Base-by-base conservation (phyloP, 169 alveolate species). In the Babesia ovata region DNA sequence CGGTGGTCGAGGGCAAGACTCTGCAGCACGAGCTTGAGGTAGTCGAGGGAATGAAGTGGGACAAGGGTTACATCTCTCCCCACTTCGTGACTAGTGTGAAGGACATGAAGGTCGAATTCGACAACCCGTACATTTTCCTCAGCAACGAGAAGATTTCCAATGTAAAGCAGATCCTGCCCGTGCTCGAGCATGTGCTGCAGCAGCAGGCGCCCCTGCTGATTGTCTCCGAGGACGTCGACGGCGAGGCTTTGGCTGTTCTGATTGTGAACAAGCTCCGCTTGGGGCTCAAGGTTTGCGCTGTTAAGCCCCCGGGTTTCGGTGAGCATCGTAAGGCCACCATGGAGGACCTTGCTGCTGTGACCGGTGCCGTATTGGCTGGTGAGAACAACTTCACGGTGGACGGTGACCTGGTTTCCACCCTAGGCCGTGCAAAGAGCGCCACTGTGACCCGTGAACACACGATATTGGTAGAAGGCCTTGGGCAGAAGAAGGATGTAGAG, bases 161-260 rank as follows among this genome's bases (percentile, higher is more conserved):
- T 48, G 93, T 98, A 24, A 82, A 91, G 72, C 86, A 94, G 46
- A 93, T 98, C 67, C 92, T 98, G 62, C 99, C 97, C 56, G 94
- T 95, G 42, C 91, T 97, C 53, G 99, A 98, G 91, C 96, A 93
- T 90, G 97, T 96, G 46, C 88, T 96, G 74, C 97, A 95, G 72
- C 86, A 91, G 63, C 96, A 95, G 73, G 94, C 96, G 53, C 96
- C 99, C 2, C 88, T 98, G 26, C 91, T 98, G 61, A 93, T 98
- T 24, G 95, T 98, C 49, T 98, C 99, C 29, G 99, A 98, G 86
- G 99, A 98, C 88, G 98, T 97, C 57, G 99, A 98, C 88, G 94
- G 98, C 60, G 99, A 98, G 84, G 99, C 99, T n/a, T 88, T 98
- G 67, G 99, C 99, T 17, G 95, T 99, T 45, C 78, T 98, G 78